phyloP scores from a whole-genome alignment of 2,329 filamentous ascomycete species.

The Exophiala lecanii-corni region DNA sequence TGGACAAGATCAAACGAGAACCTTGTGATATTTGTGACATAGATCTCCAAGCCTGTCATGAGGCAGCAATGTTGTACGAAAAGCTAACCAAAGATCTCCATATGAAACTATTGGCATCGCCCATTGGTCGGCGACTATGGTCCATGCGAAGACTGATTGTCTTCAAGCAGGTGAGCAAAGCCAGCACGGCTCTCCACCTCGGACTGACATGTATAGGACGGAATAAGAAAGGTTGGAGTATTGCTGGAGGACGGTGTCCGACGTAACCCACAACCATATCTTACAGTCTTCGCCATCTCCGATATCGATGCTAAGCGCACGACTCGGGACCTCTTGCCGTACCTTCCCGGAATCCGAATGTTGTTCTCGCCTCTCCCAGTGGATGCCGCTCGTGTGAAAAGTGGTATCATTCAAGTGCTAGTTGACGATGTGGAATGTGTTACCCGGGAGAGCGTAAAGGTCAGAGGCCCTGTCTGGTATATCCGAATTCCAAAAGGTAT shows the following conservation, averaged over 20 bases:
- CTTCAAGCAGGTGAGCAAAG: slow-evolving; percentile 57
- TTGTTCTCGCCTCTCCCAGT: slow-evolving; percentile 65
- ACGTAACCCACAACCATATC: slow-evolving; percentile 59
- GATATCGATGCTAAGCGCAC: slow-evolving; percentile 64
- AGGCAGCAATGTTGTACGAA: slow-evolving; percentile 74
- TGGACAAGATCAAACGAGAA: slow-evolving; percentile 85
- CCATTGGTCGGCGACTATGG: slow-evolving; percentile 76
- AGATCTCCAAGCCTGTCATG: slow-evolving; percentile 74
- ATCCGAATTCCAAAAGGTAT: slow-evolving; percentile 49
- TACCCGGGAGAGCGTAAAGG: slow-evolving; percentile 61
- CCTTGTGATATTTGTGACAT: slow-evolving; percentile 75
- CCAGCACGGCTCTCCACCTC: slow-evolving; percentile 23
- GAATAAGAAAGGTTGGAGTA: slow-evolving; percentile 75
- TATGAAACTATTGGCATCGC: slow-evolving; percentile 69
- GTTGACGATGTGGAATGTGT: slow-evolving; percentile 79
- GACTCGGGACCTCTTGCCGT: slow-evolving; percentile 81
- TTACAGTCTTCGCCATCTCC: slow-evolving; percentile 76
- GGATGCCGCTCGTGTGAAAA: slow-evolving; percentile 60
- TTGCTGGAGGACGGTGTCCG: slow-evolving; percentile 67
- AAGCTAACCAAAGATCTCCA: slow-evolving; percentile 78
- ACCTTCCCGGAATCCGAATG: slow-evolving; percentile 64
- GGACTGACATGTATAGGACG: too few relatives aligned
- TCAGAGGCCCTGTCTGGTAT: slow-evolving; percentile 44
- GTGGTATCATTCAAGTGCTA: slow-evolving; percentile 65
- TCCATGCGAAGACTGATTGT: slow-evolving; percentile 70